Percentiles rank a stretch among this genome's conserved stretches.
Evolutionary conservation across 2,329 filamentous ascomycete genomes (phyloP).

Genomic region (Neofusicoccum ribis): DNA sequence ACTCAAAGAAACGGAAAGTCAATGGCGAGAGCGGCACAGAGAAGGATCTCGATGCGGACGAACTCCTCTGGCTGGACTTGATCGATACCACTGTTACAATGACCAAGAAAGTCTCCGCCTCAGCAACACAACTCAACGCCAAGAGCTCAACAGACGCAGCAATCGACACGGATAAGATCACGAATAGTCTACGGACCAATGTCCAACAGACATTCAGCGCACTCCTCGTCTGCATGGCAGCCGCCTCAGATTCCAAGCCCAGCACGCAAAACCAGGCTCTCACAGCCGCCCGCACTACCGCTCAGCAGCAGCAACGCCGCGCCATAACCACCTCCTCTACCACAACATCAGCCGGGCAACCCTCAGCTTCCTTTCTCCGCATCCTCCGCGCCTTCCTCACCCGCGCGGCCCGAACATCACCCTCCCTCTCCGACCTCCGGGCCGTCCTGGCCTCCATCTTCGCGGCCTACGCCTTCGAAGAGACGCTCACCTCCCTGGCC

Average conservation of each 20-base stretch:
- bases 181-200: conserved; percentile 69
- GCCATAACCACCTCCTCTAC: conserved; percentile 20
- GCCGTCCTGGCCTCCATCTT: conserved; percentile 87
- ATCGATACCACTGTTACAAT: conserved; percentile 62
- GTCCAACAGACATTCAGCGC: conserved; percentile 92
- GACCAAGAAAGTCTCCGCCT: conserved; percentile 46
- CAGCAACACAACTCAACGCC: conserved; percentile 47
- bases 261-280: conserved; percentile 27
- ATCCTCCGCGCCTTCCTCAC: conserved; percentile 87
- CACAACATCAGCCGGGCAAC: conserved; percentile 36
- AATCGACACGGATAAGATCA: conserved; percentile 62
- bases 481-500: conserved; percentile 80
- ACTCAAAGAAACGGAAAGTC: conserved; percentile 31
- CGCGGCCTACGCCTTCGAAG: conserved; percentile 92
- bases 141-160: conserved; percentile 24
- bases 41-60: conserved; percentile 60
- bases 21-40: conserved; percentile 45
- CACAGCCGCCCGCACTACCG: conserved; percentile 25
- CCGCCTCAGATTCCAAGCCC: conserved; percentile 31
- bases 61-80: conserved; percentile 66
- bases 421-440: conserved; percentile 83
- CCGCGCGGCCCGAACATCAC: conserved; percentile 76
- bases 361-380: conserved; percentile 77
- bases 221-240: conserved; percentile 68
- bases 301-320: conserved; percentile 21